These are phyloP conservation scores for Ogataea corticis DNA, from an alignment of 805 yeast species.

Conservation along the genomic window DNA sequence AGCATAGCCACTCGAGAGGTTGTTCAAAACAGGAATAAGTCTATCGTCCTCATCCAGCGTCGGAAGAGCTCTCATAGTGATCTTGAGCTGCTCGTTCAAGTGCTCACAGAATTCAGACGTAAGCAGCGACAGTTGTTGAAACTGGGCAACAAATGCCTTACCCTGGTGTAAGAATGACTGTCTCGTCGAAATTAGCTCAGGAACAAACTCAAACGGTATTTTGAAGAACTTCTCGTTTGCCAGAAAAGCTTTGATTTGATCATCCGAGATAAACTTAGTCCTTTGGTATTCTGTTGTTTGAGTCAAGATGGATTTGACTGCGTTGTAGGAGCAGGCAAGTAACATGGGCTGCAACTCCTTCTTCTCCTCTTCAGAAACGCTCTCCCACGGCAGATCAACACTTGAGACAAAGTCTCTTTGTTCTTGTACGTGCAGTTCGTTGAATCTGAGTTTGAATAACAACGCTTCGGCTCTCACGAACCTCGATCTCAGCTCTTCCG, in stretches of 20 bases:
- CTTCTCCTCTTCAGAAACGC: constrained; percentile 65
- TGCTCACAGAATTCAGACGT: constrained; percentile 63
- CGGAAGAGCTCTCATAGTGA: constrained; percentile 77
- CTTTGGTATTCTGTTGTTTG: constrained; percentile 31
- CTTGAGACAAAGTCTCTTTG: constrained; percentile 68
- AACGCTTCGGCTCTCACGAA: constrained; percentile 76
- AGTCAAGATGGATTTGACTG: constrained; percentile 40
- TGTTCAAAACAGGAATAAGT: constrained; percentile 77
- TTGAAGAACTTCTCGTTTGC: constrained; percentile 70
- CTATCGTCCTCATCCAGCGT: constrained; percentile 91
- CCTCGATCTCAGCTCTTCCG: constrained; percentile 77
- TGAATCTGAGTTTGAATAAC: constrained; percentile 73
- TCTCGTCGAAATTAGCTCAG: constrained; percentile 73
- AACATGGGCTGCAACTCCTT: constrained; percentile 46
- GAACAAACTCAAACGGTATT: constrained; percentile 83
- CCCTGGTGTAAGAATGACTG: constrained; percentile 69
- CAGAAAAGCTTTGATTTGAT: constrained; percentile 52
- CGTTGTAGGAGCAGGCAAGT: constrained; percentile 52
- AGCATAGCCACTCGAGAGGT: constrained; percentile 72
- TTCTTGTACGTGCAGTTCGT: constrained; percentile 60
- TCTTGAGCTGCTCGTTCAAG: constrained; percentile 52
- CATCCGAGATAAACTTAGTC: constrained; percentile 44
- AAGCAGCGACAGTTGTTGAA: constrained; percentile 71
- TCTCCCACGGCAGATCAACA: constrained; percentile 71
- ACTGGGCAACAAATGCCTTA: constrained; percentile 79